Percentiles rank a stretch among this genome's conserved stretches.
Conservation (phyloP, 345 rosid genomes). For the Brassica rapa region DNA sequence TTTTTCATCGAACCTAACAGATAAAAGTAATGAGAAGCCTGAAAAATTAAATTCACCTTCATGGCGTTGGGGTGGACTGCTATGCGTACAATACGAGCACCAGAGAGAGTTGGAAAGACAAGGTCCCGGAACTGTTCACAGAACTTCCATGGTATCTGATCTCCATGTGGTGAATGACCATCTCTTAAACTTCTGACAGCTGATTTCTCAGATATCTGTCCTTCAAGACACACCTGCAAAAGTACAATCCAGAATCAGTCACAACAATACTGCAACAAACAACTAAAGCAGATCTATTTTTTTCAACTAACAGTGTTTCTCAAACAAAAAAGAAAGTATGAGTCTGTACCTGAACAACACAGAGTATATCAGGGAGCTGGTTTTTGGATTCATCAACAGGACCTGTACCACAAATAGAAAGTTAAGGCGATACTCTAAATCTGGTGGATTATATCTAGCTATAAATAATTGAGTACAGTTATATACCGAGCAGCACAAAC, state of each 20-base stretch:
- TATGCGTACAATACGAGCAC: slow-evolving; percentile 94
- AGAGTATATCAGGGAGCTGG: slow-evolving; percentile 91
- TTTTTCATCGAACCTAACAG: slow-evolving; percentile 8
- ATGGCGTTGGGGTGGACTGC: slow-evolving; percentile 96
- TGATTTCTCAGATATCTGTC: slow-evolving; percentile 85
- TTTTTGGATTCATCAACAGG: slow-evolving; percentile 92
- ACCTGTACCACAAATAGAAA: slow-evolving; percentile 53
- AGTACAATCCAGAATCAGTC: slow-evolving; percentile 12
- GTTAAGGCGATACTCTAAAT: slow-evolving; percentile 14
- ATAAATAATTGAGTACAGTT: slow-evolving; percentile 2
- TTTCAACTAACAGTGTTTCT: not conserved
- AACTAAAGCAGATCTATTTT: slow-evolving; percentile 4
- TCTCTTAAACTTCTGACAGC: slow-evolving; percentile 65
- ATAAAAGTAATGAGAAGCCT: slow-evolving; percentile 7
- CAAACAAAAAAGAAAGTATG: slow-evolving; percentile 1
- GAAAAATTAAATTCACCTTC: slow-evolving; percentile 57
- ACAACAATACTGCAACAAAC: slow-evolving; percentile 15
- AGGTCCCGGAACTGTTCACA: slow-evolving; percentile 79
- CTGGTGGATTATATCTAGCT: slow-evolving; percentile 10
- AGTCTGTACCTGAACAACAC: slow-evolving; percentile 81
- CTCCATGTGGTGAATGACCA: slow-evolving; percentile 89
- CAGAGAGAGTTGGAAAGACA: slow-evolving; percentile 85
- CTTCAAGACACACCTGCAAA: slow-evolving; percentile 83
- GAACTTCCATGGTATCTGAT: slow-evolving; percentile 98
- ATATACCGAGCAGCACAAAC: slow-evolving; percentile 84